Evolutionary conservation across 371 early-diverging fungal species (phyloP).

Genomic region (Batrachochytrium dendrobatidis): DNA sequence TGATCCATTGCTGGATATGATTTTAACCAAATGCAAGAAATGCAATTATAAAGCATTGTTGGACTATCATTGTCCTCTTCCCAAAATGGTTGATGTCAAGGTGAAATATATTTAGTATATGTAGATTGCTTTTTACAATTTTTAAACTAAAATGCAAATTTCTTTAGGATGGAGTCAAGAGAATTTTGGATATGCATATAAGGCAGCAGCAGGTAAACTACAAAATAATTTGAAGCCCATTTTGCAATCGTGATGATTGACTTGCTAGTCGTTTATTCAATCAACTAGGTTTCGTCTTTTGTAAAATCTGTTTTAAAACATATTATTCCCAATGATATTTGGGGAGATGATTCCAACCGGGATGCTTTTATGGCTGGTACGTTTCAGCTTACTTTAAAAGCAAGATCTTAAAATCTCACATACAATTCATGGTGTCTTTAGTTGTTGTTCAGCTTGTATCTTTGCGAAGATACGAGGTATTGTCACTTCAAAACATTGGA

Average conservation of each 20-base stretch:
- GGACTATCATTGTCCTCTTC: slow-evolving; percentile 21
- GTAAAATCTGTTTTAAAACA: slow-evolving; percentile 29
- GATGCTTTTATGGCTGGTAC: slow-evolving; percentile 16
- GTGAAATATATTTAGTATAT: background rate
- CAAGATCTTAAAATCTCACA: too few relatives aligned
- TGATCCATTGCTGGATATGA: slow-evolving; percentile 3
- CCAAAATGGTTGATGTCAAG: slow-evolving; percentile 3
- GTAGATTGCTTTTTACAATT: background rate
- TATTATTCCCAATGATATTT: slow-evolving; percentile 46
- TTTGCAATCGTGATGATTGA: background rate
- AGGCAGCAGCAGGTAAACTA: background rate
- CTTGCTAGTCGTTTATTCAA: background rate
- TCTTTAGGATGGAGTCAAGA: background rate
- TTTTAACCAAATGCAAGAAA: slow-evolving; percentile 10
- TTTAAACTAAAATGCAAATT: background rate
- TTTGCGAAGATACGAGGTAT: slow-evolving; percentile 49
- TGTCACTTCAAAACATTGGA: slow-evolving; percentile 53
- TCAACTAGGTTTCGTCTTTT: slow-evolving; percentile 36
- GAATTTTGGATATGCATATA: background rate
- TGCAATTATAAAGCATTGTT: slow-evolving; percentile 23
- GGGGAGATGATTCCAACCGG: slow-evolving; percentile 47
- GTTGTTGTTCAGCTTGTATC: slow-evolving; percentile 42
- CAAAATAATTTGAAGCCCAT: background rate
- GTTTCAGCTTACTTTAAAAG: background rate
- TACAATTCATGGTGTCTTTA: slow-evolving; percentile 10